Evolutionary conservation across 805 yeast genomes (phyloP).

Genomic region (Torulaspora franciscae): DNA sequence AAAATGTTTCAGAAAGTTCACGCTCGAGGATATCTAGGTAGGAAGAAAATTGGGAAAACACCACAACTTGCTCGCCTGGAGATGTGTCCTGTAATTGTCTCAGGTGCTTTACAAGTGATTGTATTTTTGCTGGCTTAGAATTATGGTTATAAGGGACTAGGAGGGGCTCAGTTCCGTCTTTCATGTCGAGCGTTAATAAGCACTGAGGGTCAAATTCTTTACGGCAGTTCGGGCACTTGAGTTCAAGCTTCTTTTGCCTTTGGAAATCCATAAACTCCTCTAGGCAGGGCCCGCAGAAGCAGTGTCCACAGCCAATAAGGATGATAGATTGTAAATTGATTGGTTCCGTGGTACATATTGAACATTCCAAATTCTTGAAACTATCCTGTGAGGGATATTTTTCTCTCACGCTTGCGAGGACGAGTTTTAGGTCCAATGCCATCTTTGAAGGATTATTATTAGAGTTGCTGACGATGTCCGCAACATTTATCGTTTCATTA

Average conservation of each 20-base stretch:
- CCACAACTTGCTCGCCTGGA: slow-evolving; percentile 70
- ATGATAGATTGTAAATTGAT: slow-evolving; percentile 50
- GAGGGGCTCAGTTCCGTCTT: slow-evolving; percentile 20
- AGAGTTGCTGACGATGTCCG: neutral
- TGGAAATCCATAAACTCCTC: slow-evolving; percentile 72
- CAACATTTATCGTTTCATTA: slow-evolving; percentile 8
- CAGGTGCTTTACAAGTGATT: slow-evolving; percentile 60
- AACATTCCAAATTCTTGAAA: slow-evolving; percentile 58
- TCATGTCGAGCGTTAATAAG: slow-evolving; percentile 35
- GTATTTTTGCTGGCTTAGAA: slow-evolving; percentile 62
- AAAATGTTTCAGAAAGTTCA: slow-evolving; percentile 52
- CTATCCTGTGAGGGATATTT: slow-evolving; percentile 34
- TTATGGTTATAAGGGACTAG: slow-evolving; percentile 29
- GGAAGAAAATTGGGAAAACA: slow-evolving; percentile 86
- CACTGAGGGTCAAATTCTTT: slow-evolving; percentile 46
- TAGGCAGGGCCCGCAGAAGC: slow-evolving; percentile 70
- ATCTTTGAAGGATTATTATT: neutral
- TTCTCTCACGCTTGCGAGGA: slow-evolving; percentile 4
- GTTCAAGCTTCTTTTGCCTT: slow-evolving; percentile 39
- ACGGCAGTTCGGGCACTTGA: slow-evolving; percentile 78
- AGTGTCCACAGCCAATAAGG: slow-evolving; percentile 75
- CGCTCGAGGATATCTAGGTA: slow-evolving; percentile 69
- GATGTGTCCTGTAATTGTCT: slow-evolving; percentile 48
- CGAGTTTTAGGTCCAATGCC: slow-evolving; percentile 1
- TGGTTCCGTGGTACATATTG: slow-evolving; percentile 74